phyloP scores from a whole-genome alignment of 176 grass and related monocot species.

The Cenchrus purpureus region DNA sequence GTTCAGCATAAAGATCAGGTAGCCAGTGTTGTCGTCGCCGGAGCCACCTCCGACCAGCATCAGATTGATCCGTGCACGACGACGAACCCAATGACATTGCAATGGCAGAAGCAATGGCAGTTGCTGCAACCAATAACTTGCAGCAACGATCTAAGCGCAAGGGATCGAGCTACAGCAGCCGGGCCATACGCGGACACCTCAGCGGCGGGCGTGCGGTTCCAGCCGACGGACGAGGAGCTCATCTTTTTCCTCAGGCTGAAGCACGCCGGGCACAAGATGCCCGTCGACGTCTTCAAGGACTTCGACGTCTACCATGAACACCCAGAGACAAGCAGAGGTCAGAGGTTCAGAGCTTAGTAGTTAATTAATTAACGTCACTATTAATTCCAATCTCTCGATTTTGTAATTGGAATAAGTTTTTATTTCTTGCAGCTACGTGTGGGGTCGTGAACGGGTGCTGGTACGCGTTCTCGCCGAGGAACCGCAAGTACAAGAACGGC shows the following conservation, averaged over 20 bases:
- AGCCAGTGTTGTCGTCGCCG: neutral
- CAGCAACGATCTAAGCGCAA: neutral
- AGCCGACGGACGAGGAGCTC: neutral
- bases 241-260: conserved; percentile 30
- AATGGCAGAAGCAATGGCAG: neutral
- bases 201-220: conserved; percentile 26
- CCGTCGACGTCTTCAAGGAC: conserved; percentile 32
- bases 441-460: conserved; percentile 18
- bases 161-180: neutral
- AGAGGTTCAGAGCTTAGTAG: too few species aligned
- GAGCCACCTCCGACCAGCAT: neutral
- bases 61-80: neutral
- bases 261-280: neutral
- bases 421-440: neutral
- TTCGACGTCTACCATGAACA: conserved; percentile 18
- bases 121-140: too few species aligned
- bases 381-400: neutral
- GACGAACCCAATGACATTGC: neutral
- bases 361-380: neutral
- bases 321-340: conserved; percentile 12
- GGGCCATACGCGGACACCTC: neutral
- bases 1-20: neutral
- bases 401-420: neutral
- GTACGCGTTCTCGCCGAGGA: conserved; percentile 44
- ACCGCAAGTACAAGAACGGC: neutral